Conservation (phyloP, 306 rosid species). For the Prunus mongolica region DNA sequence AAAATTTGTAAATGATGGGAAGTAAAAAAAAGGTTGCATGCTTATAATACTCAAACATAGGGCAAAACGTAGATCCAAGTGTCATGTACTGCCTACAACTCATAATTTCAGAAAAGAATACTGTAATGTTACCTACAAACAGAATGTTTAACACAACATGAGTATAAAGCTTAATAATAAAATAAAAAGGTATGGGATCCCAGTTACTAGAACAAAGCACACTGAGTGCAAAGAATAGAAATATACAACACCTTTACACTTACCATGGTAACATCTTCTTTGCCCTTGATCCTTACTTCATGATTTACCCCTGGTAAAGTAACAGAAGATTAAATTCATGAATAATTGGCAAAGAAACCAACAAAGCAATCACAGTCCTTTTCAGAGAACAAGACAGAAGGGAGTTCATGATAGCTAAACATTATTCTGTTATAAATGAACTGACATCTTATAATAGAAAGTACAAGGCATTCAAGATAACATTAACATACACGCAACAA, state of each 20-base stretch:
- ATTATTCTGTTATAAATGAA: background rate
- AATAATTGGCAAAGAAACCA: background rate
- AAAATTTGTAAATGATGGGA: background rate
- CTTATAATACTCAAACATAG: background rate
- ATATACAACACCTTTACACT: constrained; percentile 29
- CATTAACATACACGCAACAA: background rate
- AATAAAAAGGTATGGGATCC: background rate
- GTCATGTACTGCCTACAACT: background rate
- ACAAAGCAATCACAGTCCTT: background rate
- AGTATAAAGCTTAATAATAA: background rate
- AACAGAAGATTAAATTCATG: background rate
- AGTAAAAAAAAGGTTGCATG: background rate
- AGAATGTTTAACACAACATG: background rate
- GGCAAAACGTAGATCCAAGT: background rate
- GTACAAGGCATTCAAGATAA: background rate
- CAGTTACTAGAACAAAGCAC: background rate
- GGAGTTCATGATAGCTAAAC: background rate
- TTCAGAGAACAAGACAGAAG: background rate
- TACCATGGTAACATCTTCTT: constrained; percentile 47
- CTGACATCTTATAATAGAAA: background rate
- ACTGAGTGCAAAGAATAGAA: background rate
- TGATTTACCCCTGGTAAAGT: constrained; percentile 40
- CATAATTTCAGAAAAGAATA: background rate
- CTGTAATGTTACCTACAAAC: background rate
- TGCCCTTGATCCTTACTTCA: constrained; percentile 29